A percentile compares a stretch with the other conserved stretches of the same genome.
Conservation (phyloP, 768 basidiomycete species). For the Mycena rebaudengoi region DNA sequence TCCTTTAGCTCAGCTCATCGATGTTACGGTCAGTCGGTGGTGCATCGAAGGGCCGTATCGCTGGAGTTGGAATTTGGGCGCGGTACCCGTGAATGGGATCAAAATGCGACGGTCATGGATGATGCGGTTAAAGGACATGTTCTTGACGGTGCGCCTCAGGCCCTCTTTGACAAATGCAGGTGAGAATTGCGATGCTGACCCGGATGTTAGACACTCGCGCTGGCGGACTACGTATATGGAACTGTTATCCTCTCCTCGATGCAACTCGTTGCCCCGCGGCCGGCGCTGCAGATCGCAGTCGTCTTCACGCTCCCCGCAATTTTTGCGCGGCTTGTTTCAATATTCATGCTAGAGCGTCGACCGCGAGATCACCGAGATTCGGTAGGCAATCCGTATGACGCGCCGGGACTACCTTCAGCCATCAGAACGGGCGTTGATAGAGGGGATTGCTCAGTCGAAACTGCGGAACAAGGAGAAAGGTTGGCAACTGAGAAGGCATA, state of each 20-base stretch:
- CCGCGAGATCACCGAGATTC: too few species aligned
- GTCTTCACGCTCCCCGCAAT: background rate
- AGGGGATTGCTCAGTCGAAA: too few species aligned
- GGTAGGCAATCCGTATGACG: too few species aligned
- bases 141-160: background rate
- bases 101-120: conserved; percentile 1
- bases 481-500: too few species aligned
- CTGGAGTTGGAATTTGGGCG: conserved; percentile 6
- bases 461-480: too few species aligned
- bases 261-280: conserved; percentile 4
- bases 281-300: background rate
- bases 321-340: background rate
- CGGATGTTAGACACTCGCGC: background rate
- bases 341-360: background rate
- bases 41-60: background rate
- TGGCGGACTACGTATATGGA: conserved; percentile 7
- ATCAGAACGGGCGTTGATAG: too few species aligned
- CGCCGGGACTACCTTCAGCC: too few species aligned
- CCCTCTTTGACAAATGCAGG: background rate
- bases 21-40: too few species aligned
- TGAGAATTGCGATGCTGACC: background rate
- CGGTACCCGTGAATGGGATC: background rate
- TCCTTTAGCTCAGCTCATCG: background rate
- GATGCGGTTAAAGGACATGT: background rate
- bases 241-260: conserved; percentile 9